phyloP scores from a whole-genome alignment of 805 yeast species.

The Zygotorulaspora sp. region DNA sequence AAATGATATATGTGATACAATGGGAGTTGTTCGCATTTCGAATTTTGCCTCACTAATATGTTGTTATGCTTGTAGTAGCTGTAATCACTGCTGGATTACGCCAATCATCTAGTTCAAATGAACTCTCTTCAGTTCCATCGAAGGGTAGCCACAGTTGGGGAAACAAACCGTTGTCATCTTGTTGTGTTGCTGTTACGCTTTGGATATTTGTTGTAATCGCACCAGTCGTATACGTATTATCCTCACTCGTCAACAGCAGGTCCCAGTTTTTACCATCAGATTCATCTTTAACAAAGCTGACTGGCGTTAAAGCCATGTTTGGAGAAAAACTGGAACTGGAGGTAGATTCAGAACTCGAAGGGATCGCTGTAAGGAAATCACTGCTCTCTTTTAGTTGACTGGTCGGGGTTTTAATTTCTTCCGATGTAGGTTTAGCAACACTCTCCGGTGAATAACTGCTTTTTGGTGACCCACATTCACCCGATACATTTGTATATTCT shows the following conservation, averaged over 20 bases:
- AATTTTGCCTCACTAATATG: too few relatives aligned
- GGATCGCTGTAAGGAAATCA: constrained; percentile 1
- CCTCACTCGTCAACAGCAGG: constrained; percentile 12
- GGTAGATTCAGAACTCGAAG: not conserved
- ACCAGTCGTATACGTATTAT: constrained; percentile 1
- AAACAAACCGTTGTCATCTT: constrained; percentile 3
- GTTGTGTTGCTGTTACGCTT: not conserved
- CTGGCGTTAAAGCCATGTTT: constrained; percentile 13
- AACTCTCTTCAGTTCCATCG: constrained; percentile 25
- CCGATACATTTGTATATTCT: constrained; percentile 6
- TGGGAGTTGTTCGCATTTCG: not conserved
- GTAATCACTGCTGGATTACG: constrained; percentile 46
- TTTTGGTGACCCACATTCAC: constrained; percentile 2
- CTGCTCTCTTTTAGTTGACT: not conserved
- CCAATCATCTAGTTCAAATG: constrained; percentile 40
- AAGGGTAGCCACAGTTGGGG: constrained; percentile 10
- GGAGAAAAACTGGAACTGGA: constrained; percentile 7
- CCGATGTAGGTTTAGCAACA: constrained; percentile 1
- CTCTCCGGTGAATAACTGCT: not conserved
- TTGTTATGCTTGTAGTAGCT: constrained; percentile 7
- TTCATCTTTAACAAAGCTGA: constrained; percentile 12
- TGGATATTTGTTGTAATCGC: not conserved
- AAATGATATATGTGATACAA: constrained; percentile 1
- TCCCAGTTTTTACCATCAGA: constrained; percentile 12
- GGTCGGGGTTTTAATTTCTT: not conserved